Base-by-base conservation (phyloP, 345 rosid genomes). In the Aurinia saxatilis region DNA sequence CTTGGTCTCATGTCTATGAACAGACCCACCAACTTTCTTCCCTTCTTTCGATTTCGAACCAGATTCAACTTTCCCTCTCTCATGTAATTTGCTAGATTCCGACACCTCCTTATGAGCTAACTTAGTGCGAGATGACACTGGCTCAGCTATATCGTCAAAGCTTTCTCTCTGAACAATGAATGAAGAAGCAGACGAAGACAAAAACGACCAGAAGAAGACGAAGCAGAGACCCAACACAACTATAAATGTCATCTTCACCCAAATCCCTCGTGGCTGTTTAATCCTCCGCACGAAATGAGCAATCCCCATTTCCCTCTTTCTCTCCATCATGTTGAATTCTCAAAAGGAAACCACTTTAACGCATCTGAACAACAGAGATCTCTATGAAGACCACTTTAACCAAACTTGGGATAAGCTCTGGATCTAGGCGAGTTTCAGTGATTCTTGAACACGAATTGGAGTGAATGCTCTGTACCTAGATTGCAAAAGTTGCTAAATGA, bases 101-200 rank as follows among this genome's bases (percentile, higher is more conserved):
- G 55, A 74, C 29, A 72, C 78, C 5, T 18, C 18, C 33, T 61
- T 21, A 25, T 66, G 58, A 53, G 72, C 53, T 72, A 60, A n/a
- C 60, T 47, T 75, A 15, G 83, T 39, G 33, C 66, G 57, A 12
- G 84, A 76, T 21, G 95, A 65, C 10, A 79, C 84, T 2, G 95
- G 96, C 67, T 87, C 91, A 57, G 82, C 76, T n/a, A 92, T 83
- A 47, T 92, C 98, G 19, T 85, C 95, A 55, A 92, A 92, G 80
- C 88, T 92, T 57, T 87, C 85, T 49, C 93, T 85, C 30, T 61
- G 68, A 48, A 79, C 90, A 68, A 60, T 76, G 64, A 82, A 79
- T 2, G 81, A 74, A 23, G 88, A 87, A 55, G 84, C 73, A 27
- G 85, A 83, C 60, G 98, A 70, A 57, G 84, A 75, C 51, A 83